These are phyloP conservation scores for Verbena officinalis DNA, from an alignment of 257 asterid species.

Conservation along the genomic window DNA sequence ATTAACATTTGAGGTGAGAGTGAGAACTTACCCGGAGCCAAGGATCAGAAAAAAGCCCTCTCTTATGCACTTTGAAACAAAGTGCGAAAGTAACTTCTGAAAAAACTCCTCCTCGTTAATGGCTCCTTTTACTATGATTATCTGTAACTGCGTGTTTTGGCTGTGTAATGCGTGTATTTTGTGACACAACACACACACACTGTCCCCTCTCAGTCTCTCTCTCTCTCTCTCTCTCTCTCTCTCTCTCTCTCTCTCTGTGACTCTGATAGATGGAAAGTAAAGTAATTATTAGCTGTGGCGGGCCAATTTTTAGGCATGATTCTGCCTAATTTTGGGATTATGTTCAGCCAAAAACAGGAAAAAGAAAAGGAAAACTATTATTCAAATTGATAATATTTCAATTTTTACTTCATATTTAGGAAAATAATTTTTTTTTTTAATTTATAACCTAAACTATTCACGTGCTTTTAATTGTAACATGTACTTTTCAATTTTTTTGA, in stretches of 20 bases:
- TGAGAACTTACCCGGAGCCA: conserved; percentile 18
- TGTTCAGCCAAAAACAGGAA: background rate
- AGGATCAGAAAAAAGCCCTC: conserved; percentile 23
- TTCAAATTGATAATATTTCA: too few species aligned
- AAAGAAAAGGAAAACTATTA: background rate
- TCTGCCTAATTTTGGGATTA: conserved; percentile 13
- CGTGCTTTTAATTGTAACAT: too few species aligned
- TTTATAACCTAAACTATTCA: too few species aligned
- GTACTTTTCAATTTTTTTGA: too few species aligned
- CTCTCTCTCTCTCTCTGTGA: conserved; percentile 1
- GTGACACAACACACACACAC: conserved; percentile 13
- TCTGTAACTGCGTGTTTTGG: conserved; percentile 26
- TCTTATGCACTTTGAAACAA: background rate
- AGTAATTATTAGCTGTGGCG: background rate
- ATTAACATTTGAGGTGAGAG: background rate
- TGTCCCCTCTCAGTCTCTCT: background rate
- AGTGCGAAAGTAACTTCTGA: conserved; percentile 12
- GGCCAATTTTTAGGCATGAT: conserved; percentile 16
- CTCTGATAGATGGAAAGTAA: conserved; percentile 7
- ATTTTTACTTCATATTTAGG: too few species aligned
- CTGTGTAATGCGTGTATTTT: conserved; percentile 21
- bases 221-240: conserved; percentile 5
- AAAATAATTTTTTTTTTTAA: too few species aligned
- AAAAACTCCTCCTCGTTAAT: conserved; percentile 13
- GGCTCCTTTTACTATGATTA: conserved; percentile 9